These are phyloP conservation scores for Postia placenta DNA, from an alignment of 768 basidiomycete species.

Conservation along the genomic window DNA sequence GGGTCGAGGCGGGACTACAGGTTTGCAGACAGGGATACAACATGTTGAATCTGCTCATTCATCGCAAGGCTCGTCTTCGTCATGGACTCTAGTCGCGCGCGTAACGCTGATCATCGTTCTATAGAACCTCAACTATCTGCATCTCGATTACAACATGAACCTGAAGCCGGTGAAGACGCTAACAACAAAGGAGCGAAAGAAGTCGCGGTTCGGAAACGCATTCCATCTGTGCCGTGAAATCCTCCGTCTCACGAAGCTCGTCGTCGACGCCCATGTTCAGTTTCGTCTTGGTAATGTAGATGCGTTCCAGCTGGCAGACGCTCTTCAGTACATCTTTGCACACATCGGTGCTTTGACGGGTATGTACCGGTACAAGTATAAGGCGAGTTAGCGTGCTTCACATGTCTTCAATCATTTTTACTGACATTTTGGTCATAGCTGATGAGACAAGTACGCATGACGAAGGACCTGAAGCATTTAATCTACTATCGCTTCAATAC, in stretches of 20 bases:
- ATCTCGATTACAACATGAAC: conserved; percentile 98
- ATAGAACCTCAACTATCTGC: conserved; percentile 88
- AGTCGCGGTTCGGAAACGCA: conserved; percentile 99
- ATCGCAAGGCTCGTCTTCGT: conserved; percentile 70
- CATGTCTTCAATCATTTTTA: neutral
- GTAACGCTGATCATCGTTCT: too few species aligned
- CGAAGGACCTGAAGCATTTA: conserved; percentile 97
- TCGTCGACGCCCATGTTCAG: conserved; percentile 98
- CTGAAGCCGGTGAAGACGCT: conserved; percentile 96
- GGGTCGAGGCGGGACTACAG: conserved; percentile 98
- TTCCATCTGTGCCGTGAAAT: conserved; percentile 99
- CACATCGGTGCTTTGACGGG: conserved; percentile 98
- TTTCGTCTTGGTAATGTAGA: conserved; percentile 98
- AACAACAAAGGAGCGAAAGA: conserved; percentile 99
- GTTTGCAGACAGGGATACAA: conserved; percentile 99
- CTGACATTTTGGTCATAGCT: conserved; percentile 40
- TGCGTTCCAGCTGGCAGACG: conserved; percentile 98
- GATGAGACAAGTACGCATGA: conserved; percentile 99
- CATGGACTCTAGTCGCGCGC: neutral
- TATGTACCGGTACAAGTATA: conserved; percentile 99
- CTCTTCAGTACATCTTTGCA: conserved; percentile 94
- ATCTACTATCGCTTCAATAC: conserved; percentile 99
- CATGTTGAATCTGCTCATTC: conserved; percentile 97
- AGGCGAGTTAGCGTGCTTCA: conserved; percentile 40
- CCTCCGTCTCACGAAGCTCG: conserved; percentile 92